A percentile compares a stretch with the other conserved stretches of the same genome.
These are phyloP conservation scores for Petrea volubilis DNA, from an alignment of 257 asterid species.

Conservation along the genomic window DNA sequence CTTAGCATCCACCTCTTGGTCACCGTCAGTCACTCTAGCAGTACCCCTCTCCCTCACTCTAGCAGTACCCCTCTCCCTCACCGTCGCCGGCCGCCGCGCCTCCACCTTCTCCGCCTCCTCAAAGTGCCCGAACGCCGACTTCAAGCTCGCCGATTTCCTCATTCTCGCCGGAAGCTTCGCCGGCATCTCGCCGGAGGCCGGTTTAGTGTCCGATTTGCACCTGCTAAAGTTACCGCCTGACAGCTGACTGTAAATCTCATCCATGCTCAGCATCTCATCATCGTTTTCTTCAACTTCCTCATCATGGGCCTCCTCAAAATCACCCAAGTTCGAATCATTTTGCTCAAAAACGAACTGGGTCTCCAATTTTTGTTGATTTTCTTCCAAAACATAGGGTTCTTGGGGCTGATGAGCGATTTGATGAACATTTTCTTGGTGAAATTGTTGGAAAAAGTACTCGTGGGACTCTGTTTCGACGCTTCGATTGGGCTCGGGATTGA, in stretches of 20 bases:
- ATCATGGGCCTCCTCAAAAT: constrained; percentile 4
- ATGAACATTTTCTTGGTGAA: constrained; percentile 6
- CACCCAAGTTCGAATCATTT: constrained; percentile 5
- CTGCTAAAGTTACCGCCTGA: constrained; percentile 32
- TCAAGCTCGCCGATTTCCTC: constrained; percentile 62
- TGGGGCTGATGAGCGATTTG: constrained; percentile 1
- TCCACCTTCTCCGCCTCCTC: constrained; percentile 50
- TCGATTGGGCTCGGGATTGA: constrained; percentile 30
- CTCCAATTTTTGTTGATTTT: constrained; percentile 14
- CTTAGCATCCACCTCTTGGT: constrained; percentile 63
- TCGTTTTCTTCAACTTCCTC: constrained; percentile 27
- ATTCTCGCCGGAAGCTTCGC: constrained; percentile 44
- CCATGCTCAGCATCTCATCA: constrained; percentile 43
- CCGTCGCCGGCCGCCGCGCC: constrained; percentile 70
- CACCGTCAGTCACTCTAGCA: constrained; percentile 41
- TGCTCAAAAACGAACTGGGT: constrained; percentile 29
- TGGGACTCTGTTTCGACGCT: constrained; percentile 30
- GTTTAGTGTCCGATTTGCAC: constrained; percentile 56
- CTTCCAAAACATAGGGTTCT: constrained; percentile 19
- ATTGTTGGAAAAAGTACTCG: constrained; percentile 40
- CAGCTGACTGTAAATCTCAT: constrained; percentile 52
- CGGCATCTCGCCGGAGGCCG: constrained; percentile 42
- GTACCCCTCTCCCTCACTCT: too few species aligned
- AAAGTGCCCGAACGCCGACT: constrained; percentile 46
- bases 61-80: constrained; percentile 41